Base-by-base conservation (phyloP, 352 stramenopile genomes). In the Saprolegnia diclina region DNA sequence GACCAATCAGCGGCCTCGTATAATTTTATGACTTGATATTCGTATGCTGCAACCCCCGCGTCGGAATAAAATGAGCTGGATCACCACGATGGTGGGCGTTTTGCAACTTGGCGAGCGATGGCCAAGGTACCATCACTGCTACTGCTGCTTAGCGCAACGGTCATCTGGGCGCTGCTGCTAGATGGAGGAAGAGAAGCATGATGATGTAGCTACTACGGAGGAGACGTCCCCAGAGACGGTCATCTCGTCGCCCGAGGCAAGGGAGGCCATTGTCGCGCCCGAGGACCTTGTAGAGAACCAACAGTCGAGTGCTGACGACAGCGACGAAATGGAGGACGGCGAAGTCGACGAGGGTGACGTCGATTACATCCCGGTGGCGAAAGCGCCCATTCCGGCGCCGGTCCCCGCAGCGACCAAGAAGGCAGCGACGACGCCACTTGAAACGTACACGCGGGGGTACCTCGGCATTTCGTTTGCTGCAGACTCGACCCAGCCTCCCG, bases 331-430 rank as follows among this genome's bases (percentile, higher is more conserved):
- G 44, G 63, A 69, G 61, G 63, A 69, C 24, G 63, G 63, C 1
- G 63, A 69, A 29, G 16, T 69, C 5, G 63, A 69, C 16, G 62
- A 67, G 61, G 63, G 62, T 48, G 50, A 59, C 45, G 16, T 2
- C 40, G n/a, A 52, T 1, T 45, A 65, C 45, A 52, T 24, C 2
- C n/a, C 35, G 7, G 45, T 45, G n/a, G 9, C 57, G 7, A 52
- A 35, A 37, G 14, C 19, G 22, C 13, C 59, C 21, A 14, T 54
- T 29, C 35, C 40, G 11, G 26, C 19, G 46, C 2, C 59, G 4
- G 26, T 61, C 14, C 24, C 35, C 10, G 24, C 0, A 0, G 21
- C 0, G 11, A 21, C 11, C 32, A n/a, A 29, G 19, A 24, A 32
- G 26, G 21, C 62, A 6, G 22, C n/a, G 18, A 69, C 50, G 24